Evolutionary conservation across 192 early-diverging fungal species (phyloP).

Genomic region (Coemansia sp.): DNA sequence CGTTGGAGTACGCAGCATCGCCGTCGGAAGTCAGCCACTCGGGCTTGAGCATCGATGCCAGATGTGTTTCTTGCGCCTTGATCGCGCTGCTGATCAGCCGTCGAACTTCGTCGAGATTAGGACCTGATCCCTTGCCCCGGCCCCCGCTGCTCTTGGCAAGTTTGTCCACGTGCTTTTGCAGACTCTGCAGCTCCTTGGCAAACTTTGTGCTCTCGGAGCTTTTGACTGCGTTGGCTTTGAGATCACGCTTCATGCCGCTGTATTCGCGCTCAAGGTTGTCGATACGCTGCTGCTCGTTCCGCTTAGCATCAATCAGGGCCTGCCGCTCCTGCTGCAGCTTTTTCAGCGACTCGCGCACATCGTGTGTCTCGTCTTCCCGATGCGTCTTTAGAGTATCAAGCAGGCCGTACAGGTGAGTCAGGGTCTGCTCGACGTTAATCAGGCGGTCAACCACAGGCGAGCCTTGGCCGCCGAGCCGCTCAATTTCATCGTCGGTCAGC

Average conservation of each 20-base stretch:
- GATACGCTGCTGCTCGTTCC: slow-evolving; percentile 48
- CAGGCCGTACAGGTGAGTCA: slow-evolving; percentile 38
- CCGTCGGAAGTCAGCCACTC: slow-evolving; percentile 42
- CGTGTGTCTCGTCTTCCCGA: slow-evolving; percentile 37
- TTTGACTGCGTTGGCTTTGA: slow-evolving; percentile 20
- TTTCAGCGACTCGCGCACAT: slow-evolving; percentile 41
- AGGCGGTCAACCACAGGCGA: slow-evolving; percentile 40
- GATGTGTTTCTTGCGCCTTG: slow-evolving; percentile 30
- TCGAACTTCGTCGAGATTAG: slow-evolving; percentile 31
- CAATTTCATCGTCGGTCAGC: slow-evolving; percentile 34
- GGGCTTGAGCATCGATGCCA: slow-evolving; percentile 39
- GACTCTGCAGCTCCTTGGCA: slow-evolving; percentile 28
- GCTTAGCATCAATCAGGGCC: slow-evolving; percentile 21
- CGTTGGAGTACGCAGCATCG: slow-evolving; percentile 43
- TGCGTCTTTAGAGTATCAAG: slow-evolving; percentile 45
- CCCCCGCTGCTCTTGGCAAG: slow-evolving; percentile 28
- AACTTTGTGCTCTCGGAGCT: slow-evolving; percentile 17
- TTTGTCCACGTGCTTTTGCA: slow-evolving; percentile 37
- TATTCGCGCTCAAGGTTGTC: slow-evolving; percentile 46
- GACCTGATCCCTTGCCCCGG: slow-evolving; percentile 16
- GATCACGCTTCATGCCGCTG: slow-evolving; percentile 38
- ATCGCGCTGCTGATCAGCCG: slow-evolving; percentile 45
- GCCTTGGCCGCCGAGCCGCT: slow-evolving; percentile 36
- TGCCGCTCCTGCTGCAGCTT: slow-evolving; percentile 41
- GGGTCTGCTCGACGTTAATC: slow-evolving; percentile 42